Evolutionary conservation across 805 yeast genomes (phyloP).

Genomic region (Barnettozyma sucrosica): DNA sequence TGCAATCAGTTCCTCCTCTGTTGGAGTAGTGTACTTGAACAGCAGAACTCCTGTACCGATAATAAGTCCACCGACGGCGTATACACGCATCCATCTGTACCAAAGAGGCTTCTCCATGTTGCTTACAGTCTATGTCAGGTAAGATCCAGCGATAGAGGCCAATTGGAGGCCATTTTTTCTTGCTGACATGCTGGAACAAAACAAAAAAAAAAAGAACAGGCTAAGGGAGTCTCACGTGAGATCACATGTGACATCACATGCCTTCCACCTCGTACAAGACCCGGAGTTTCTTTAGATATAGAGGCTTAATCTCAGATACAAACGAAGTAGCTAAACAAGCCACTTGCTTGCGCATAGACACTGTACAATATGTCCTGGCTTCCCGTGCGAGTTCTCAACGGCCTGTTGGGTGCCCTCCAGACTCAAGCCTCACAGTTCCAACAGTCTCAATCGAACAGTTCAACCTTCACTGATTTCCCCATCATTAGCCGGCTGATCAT

Average conservation of each 20-base stretch:
- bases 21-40: conserved; percentile 72
- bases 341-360: neutral
- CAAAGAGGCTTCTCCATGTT: conserved; percentile 38
- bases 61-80: conserved; percentile 57
- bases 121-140: neutral
- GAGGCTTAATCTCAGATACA: neutral
- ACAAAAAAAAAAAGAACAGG: neutral
- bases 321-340: neutral
- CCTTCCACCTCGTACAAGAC: no score
- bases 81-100: conserved; percentile 55
- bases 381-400: neutral
- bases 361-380: neutral
- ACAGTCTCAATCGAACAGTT: neutral
- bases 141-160: neutral
- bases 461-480: neutral
- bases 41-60: conserved; percentile 68
- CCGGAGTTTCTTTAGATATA: neutral
- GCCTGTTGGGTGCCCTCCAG: neutral
- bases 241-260: neutral
- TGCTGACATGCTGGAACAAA: neutral
- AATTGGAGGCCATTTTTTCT: neutral
- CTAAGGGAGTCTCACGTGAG: neutral
- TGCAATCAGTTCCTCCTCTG: conserved; percentile 73
- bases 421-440: neutral
- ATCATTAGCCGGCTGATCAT: neutral